Evolutionary conservation across 2,329 filamentous ascomycete genomes (phyloP), one percentile per base, ranked within the genome.

Genomic region (Sphaerulina populicola): DNA sequence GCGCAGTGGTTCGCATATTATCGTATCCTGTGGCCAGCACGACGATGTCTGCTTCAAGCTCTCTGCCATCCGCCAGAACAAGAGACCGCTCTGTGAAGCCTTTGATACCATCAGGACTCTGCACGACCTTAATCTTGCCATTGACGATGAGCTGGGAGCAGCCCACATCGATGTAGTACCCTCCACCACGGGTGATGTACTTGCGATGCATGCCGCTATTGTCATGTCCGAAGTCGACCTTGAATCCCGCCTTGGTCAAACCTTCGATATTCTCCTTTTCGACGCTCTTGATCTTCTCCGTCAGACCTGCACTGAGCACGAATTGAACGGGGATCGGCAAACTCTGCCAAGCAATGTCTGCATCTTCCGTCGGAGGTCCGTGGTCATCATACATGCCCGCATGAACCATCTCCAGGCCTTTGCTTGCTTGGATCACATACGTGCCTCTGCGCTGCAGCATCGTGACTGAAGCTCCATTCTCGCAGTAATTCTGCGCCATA

Each of bases 101-200:
- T 1, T 67, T 61, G 11, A 85, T 77, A 9, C 79, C 77, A 4
- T 76, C 74, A 0, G 54, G 56, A n/a, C 61, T 60, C 33, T 62
- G 59, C 47, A 79, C 79, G 23, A 86, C 69, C 57, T 79, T 79
- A 63, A 86, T 79, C 61, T 79, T 80, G 0, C 82, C 81, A 10
- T 83, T 77, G 2, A 72, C 71, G 52, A 86, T 83, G 21, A 85
- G 72, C 60, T 78, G 67, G 0, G 77, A 78, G 0, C 76, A 78
- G 0, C 83, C 83, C 1, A 85, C 81, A 54, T 86, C 80, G 55
- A 86, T 82, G 66, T 86, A 86, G 62, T 85, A 86, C 0, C 83
- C 82, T 0, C 83, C 83, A 1, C 81, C 81, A 2, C 79, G 75
- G 57, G 82, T 79, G 55, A 82, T 73, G 60, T 84, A 85, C 64